phyloP scores from a whole-genome alignment of 176 grass and related monocot species.

The Raddia distichophylla region DNA sequence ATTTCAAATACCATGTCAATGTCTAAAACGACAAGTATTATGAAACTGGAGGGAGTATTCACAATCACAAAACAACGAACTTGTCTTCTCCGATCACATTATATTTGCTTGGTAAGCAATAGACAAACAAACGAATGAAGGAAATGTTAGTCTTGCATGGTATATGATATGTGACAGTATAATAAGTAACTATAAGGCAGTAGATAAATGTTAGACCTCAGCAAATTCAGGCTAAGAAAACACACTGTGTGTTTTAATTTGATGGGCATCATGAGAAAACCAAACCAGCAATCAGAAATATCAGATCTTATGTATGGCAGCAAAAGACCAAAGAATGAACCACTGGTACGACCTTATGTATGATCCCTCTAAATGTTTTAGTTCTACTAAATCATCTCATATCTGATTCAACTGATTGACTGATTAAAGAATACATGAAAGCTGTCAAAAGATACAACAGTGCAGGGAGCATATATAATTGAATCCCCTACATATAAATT shows the following conservation, averaged over 20 bases:
- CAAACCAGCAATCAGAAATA: neutral
- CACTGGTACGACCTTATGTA: neutral
- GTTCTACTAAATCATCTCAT: slow-evolving; percentile 30
- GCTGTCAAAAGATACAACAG: slow-evolving; percentile 38
- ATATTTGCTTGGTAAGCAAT: neutral
- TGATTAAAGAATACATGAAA: slow-evolving; percentile 35
- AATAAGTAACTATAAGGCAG: neutral
- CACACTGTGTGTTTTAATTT: neutral
- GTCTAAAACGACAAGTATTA: too few species aligned
- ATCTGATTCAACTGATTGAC: slow-evolving; percentile 38
- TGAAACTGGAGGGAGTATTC: too few species aligned
- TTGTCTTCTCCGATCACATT: slow-evolving; percentile 28
- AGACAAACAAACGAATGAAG: neutral
- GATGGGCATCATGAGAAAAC: neutral
- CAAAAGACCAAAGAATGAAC: slow-evolving; percentile 4
- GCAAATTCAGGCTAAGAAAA: neutral
- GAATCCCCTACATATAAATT: slow-evolving; percentile 24
- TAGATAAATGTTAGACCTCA: slow-evolving; percentile 4
- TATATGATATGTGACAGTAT: slow-evolving; percentile 7
- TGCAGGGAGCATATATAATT: slow-evolving; percentile 24
- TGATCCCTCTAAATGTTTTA: slow-evolving; percentile 32
- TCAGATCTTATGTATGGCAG: neutral
- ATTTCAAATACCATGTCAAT: too few species aligned
- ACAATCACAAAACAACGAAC: slow-evolving; percentile 9
- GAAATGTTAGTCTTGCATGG: slow-evolving; percentile 6